Percentiles rank a stretch among this genome's conserved stretches.
Conservation (phyloP, 1,284 basidiomycete genomes). For the Marasmius oreades region DNA sequence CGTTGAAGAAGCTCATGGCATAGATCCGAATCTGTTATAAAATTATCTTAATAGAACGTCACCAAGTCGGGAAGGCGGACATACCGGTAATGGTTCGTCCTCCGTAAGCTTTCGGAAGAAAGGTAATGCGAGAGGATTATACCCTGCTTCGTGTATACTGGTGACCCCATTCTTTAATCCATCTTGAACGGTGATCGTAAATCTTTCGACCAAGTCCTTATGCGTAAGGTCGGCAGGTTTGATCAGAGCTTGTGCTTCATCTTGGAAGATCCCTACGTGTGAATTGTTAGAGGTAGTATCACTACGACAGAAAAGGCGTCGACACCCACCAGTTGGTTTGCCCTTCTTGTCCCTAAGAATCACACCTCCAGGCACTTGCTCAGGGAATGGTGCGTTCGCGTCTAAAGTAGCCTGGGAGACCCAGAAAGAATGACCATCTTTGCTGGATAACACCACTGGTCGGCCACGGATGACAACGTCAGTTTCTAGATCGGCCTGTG, state of each 20-base stretch:
- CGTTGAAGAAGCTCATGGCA: background rate
- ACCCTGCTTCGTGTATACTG: background rate
- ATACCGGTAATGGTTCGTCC: background rate
- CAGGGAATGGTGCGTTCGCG: constrained; percentile 52
- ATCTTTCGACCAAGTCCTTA: background rate
- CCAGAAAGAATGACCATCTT: constrained; percentile 87
- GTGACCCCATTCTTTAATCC: background rate
- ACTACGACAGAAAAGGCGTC: background rate
- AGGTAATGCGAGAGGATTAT: background rate
- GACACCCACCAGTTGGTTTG: constrained; percentile 64
- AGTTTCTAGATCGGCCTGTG: constrained; percentile 57
- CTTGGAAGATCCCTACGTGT: background rate
- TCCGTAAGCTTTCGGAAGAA: background rate
- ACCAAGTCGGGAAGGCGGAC: background rate
- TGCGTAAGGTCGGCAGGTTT: background rate
- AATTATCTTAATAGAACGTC: background rate
- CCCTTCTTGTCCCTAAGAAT: constrained; percentile 66
- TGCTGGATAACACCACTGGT: constrained; percentile 66
- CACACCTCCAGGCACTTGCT: constrained; percentile 68
- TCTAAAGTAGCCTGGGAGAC: constrained; percentile 70
- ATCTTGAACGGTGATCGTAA: background rate
- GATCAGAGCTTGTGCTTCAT: background rate
- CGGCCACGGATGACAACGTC: constrained; percentile 63
- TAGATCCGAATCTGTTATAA: background rate
- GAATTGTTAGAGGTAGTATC: background rate